Evolutionary conservation across 768 basidiomycete genomes (phyloP).

Genomic region (Trametes cubensis): DNA sequence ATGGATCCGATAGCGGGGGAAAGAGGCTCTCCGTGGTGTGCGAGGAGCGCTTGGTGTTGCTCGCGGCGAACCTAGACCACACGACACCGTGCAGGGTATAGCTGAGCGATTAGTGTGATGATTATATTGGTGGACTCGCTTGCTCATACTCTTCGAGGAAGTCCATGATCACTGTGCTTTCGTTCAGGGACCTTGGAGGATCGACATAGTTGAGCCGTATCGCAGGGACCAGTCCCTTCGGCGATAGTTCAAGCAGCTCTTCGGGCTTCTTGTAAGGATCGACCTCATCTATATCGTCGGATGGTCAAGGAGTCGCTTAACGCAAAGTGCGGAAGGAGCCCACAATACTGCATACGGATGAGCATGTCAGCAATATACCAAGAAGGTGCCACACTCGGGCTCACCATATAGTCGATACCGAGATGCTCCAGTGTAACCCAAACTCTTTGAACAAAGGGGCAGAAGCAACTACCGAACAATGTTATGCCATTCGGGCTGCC

Average conservation of each 20-base stretch:
- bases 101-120: constrained; percentile 1
- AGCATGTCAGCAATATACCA: not conserved
- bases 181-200: constrained; percentile 69
- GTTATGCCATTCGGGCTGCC: constrained; percentile 53
- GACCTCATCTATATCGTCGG: constrained; percentile 59
- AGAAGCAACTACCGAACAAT: constrained; percentile 74
- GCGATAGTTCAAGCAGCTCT: constrained; percentile 79
- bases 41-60: constrained; percentile 42
- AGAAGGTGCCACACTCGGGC: constrained; percentile 13
- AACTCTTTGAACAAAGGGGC: constrained; percentile 81
- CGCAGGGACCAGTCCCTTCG: constrained; percentile 80
- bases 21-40: constrained; percentile 46
- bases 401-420: constrained; percentile 69
- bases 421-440: constrained; percentile 78
- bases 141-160: constrained; percentile 69
- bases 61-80: constrained; percentile 50
- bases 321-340: constrained; percentile 14
- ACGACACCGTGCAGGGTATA: not conserved
- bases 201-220: constrained; percentile 54
- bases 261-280: constrained; percentile 83
- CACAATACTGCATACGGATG: constrained; percentile 42
- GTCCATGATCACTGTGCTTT: constrained; percentile 79
- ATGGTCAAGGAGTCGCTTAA: not conserved
- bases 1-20: constrained; percentile 60
- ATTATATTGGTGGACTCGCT: not conserved